A percentile compares a stretch with the other conserved stretches of the same genome.
Evolutionary conservation across 106 monocot genomes (phyloP).

Genomic region (Xerophyta viscosa): DNA sequence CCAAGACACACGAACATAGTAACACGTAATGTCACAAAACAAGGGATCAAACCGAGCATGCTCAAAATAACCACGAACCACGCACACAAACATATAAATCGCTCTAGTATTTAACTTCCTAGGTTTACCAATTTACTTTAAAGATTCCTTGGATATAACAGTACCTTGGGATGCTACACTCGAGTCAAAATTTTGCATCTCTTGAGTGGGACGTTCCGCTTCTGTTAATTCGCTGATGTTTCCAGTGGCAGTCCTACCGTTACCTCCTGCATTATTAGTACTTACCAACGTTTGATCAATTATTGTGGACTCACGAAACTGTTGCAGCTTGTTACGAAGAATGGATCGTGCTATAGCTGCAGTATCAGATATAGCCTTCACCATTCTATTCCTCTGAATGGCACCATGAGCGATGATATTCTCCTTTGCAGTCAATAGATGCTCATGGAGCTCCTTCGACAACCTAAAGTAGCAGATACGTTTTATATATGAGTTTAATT

Average conservation of each 20-base stretch:
- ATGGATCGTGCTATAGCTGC: constrained; percentile 43
- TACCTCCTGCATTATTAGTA: constrained; percentile 1
- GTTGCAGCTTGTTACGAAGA: constrained; percentile 49
- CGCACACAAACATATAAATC: too few relatives aligned
- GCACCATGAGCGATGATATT: constrained; percentile 29
- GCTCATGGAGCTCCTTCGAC: constrained; percentile 34
- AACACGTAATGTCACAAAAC: too few relatives aligned
- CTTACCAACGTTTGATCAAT: too few relatives aligned
- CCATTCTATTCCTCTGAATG: constrained; percentile 33
- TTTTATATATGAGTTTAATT: too few relatives aligned
- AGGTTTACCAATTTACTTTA: too few relatives aligned
- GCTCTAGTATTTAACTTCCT: too few relatives aligned
- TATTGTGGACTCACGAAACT: constrained; percentile 28
- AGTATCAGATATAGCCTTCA: constrained; percentile 29
- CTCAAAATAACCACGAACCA: too few relatives aligned
- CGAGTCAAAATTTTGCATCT: constrained; percentile 2
- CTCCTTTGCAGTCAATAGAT: constrained; percentile 38
- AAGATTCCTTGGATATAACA: too few relatives aligned
- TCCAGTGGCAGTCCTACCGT: not conserved
- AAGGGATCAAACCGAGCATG: too few relatives aligned
- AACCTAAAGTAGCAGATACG: too few relatives aligned
- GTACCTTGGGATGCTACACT: constrained; percentile 2
- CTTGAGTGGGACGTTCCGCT: not conserved
- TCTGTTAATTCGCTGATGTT: constrained; percentile 6
- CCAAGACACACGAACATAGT: too few relatives aligned